Evolutionary conservation across 371 early-diverging fungal species (phyloP).

Genomic region (Blastocladiella emersonii): DNA sequence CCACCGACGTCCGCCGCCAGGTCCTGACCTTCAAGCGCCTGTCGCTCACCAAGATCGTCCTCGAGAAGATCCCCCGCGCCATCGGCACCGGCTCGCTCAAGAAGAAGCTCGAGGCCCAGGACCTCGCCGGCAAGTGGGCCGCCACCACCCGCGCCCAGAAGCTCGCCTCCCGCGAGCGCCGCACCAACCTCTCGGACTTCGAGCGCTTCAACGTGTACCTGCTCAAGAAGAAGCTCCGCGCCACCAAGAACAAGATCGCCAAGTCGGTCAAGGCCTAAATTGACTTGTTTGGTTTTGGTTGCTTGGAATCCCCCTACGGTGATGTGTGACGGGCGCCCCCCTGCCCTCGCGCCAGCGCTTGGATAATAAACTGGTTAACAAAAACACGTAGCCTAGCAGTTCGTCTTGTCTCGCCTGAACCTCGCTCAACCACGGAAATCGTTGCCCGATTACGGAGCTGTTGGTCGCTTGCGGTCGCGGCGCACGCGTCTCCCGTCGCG

Average conservation of each 20-base stretch:
- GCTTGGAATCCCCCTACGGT: too few relatives aligned
- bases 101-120: conserved; percentile 70
- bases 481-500: too few relatives aligned
- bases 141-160: conserved; percentile 90
- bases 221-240: conserved; percentile 60
- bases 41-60: conserved; percentile 71
- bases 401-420: too few relatives aligned
- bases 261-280: neutral
- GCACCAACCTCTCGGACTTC: conserved; percentile 76
- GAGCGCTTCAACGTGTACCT: conserved; percentile 91
- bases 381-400: too few relatives aligned
- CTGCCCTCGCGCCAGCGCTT: too few relatives aligned
- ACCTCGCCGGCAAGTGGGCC: conserved; percentile 60
- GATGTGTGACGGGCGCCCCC: too few relatives aligned
- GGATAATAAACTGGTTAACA: too few relatives aligned
- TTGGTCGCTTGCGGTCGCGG: too few relatives aligned
- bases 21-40: conserved; percentile 71
- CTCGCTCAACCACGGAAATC: too few relatives aligned
- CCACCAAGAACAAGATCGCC: neutral
- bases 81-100: conserved; percentile 41
- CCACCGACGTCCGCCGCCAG: conserved; percentile 84
- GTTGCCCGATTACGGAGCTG: too few relatives aligned
- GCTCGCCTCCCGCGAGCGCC: conserved; percentile 59
- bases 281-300: neutral
- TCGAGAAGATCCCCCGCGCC: conserved; percentile 73